A percentile compares a stretch with the other conserved stretches of the same genome.
Conservation (phyloP, 495 filamentous ascomycete species). For the Halenospora varia region DNA sequence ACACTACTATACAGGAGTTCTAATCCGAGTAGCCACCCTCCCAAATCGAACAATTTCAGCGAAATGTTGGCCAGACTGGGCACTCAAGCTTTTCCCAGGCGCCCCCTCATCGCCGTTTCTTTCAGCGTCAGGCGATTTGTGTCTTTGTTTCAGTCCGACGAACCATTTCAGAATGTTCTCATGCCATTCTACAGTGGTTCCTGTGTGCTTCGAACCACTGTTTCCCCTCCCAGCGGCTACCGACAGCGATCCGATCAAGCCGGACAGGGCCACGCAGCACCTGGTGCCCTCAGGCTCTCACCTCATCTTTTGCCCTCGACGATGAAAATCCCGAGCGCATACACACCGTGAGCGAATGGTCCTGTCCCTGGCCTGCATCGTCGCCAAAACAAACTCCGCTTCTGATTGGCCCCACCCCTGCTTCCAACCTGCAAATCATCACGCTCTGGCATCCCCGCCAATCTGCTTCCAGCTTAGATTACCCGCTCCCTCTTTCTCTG, state of each 20-base stretch:
- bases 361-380: not conserved
- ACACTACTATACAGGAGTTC: too few relatives aligned
- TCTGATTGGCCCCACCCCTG: not conserved
- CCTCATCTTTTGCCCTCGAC: not conserved
- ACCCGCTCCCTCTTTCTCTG: not conserved
- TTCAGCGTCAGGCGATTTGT: not conserved
- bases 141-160: not conserved
- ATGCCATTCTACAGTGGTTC: not conserved
- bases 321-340: not conserved
- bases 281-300: not conserved
- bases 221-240: not conserved
- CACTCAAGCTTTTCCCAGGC: not conserved
- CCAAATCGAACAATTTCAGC: not conserved
- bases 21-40: not conserved
- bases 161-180: not conserved
- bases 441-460: not conserved
- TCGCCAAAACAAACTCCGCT: not conserved
- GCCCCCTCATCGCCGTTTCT: not conserved
- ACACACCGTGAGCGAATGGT: not conserved
- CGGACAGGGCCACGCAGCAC: not conserved
- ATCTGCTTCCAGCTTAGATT: not conserved
- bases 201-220: not conserved
- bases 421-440: not conserved
- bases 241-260: not conserved
- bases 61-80: not conserved